Percentiles rank a stretch among this genome's conserved stretches.
phyloP scores from a whole-genome alignment of 352 stramenopile species.

The Globisporangium paddicum region DNA sequence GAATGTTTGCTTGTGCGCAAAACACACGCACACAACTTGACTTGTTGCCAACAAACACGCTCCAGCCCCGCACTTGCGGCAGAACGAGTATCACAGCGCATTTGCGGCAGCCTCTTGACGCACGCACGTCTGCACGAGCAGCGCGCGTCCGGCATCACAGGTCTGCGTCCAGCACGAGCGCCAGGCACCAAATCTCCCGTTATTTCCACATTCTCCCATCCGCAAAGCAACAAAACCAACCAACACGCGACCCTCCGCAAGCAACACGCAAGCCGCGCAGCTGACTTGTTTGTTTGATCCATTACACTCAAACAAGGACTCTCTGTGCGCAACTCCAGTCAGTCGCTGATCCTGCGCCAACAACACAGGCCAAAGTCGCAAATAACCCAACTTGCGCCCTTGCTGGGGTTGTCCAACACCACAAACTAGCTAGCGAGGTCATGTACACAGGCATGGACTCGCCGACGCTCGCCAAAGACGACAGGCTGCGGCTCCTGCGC shows the following conservation, averaged over 20 bases:
- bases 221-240: background rate
- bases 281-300: constrained; percentile 1
- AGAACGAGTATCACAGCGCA: background rate
- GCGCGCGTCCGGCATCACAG: background rate
- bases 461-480: constrained; percentile 5
- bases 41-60: background rate
- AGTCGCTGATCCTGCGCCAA: background rate
- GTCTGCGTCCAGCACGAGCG: too few species aligned
- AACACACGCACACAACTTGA: background rate
- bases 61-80: background rate
- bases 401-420: too few species aligned
- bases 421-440: background rate
- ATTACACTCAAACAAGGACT: background rate
- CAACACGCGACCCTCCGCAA: background rate
- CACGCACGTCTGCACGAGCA: background rate
- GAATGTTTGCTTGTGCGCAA: background rate
- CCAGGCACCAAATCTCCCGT: background rate
- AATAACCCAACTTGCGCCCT: constrained; percentile 1
- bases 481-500: constrained; percentile 1
- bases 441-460: constrained; percentile 20
- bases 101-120: background rate
- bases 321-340: background rate
- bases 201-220: background rate
- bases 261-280: background rate
- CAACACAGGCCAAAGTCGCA: background rate